phyloP scores from a whole-genome alignment of 2,329 filamentous ascomycete species.

The Microcera coccophila region DNA sequence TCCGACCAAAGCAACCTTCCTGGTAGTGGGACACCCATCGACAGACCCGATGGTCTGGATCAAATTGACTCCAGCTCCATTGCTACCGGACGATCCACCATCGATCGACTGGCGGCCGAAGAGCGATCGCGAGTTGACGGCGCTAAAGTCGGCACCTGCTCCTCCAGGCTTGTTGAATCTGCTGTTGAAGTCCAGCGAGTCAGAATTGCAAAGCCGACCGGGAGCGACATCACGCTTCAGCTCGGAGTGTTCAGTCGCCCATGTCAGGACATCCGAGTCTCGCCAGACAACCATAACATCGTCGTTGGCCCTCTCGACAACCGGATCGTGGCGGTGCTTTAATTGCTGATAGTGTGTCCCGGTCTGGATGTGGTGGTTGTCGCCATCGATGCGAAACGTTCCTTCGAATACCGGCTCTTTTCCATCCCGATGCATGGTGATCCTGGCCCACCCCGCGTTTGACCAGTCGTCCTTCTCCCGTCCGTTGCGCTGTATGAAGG shows the following conservation, averaged over 20 bases:
- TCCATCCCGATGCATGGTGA: constrained; percentile 75
- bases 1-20: constrained; percentile 86
- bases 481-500: constrained; percentile 58
- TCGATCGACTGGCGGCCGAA: constrained; percentile 73
- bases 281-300: constrained; percentile 89
- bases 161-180: constrained; percentile 60
- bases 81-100: constrained; percentile 60
- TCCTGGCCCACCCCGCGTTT: constrained; percentile 80
- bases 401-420: constrained; percentile 80
- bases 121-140: constrained; percentile 60
- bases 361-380: constrained; percentile 84
- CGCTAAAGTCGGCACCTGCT: constrained; percentile 51
- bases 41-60: constrained; percentile 74
- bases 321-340: constrained; percentile 67
- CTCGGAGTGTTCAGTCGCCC: constrained; percentile 48
- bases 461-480: constrained; percentile 63
- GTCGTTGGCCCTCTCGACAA: constrained; percentile 45
- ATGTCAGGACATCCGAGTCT: constrained; percentile 73
- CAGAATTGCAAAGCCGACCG: constrained; percentile 62
- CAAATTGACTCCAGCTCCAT: constrained; percentile 70
- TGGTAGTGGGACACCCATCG: constrained; percentile 80
- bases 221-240: constrained; percentile 56
- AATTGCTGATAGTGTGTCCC: constrained; percentile 69
- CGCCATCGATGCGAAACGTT: constrained; percentile 73
- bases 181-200: constrained; percentile 76